These are phyloP conservation scores for Trichophyton benhamiae DNA, from an alignment of 2,329 filamentous ascomycete genomes.

Conservation along the genomic window DNA sequence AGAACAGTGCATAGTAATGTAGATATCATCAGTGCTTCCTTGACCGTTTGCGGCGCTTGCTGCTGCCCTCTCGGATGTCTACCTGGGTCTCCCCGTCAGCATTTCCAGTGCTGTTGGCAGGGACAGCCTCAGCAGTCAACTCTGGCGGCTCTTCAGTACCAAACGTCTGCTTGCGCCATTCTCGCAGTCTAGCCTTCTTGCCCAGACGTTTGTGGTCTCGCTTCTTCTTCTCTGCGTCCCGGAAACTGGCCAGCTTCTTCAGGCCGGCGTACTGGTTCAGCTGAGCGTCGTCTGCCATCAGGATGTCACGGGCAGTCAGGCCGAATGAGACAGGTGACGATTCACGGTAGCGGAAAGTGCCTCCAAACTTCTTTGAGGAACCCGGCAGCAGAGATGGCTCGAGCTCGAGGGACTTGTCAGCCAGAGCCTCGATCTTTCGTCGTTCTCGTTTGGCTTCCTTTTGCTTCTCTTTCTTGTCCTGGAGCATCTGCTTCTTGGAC, in stretches of 20 bases:
- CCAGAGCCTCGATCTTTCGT: slow-evolving; percentile 69
- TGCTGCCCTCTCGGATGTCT: slow-evolving; percentile 33
- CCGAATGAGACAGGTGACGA: slow-evolving; percentile 85
- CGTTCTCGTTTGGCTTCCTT: slow-evolving; percentile 69
- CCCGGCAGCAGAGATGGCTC: slow-evolving; percentile 50
- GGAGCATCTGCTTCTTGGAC: slow-evolving; percentile 34
- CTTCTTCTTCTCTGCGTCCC: slow-evolving; percentile 77
- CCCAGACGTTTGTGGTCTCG: slow-evolving; percentile 77
- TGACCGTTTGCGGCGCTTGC: slow-evolving; percentile 33
- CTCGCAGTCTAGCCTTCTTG: slow-evolving; percentile 79
- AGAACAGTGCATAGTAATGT: background rate
- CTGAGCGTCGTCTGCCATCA: slow-evolving; percentile 72
- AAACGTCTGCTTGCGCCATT: slow-evolving; percentile 68
- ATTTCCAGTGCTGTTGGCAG: background rate
- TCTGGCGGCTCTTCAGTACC: slow-evolving; percentile 41
- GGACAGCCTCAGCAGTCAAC: slow-evolving; percentile 10
- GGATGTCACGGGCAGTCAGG: slow-evolving; percentile 77
- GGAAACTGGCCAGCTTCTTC: slow-evolving; percentile 87
- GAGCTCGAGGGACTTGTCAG: slow-evolving; percentile 69
- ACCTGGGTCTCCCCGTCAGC: slow-evolving; percentile 18
- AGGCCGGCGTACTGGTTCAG: slow-evolving; percentile 85
- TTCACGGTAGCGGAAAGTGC: slow-evolving; percentile 79
- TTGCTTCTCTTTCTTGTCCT: slow-evolving; percentile 48
- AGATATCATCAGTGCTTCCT: slow-evolving; percentile 28
- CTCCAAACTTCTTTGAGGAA: slow-evolving; percentile 40